These are phyloP conservation scores for Hypomontagnella submonticulosa DNA, from an alignment of 495 filamentous ascomycete species.

Conservation along the genomic window DNA sequence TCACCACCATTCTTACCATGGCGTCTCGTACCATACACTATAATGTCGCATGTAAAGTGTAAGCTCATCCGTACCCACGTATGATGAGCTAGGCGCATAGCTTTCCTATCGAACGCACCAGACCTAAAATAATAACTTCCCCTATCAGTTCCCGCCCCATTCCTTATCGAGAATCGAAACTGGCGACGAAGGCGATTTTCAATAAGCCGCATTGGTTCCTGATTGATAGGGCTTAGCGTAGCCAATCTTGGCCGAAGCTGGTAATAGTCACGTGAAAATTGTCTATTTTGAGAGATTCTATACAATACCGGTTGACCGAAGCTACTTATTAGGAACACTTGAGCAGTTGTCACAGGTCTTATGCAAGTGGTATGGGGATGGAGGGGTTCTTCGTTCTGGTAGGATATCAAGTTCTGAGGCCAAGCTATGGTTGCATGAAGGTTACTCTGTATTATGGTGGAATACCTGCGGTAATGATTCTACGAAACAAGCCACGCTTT, in stretches of 20 bases:
- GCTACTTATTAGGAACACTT: too few relatives aligned
- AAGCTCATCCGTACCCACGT: constrained; percentile 9
- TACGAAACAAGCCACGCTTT: constrained; percentile 19
- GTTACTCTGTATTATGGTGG: neutral
- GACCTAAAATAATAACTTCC: neutral
- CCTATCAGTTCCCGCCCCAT: constrained; percentile 7
- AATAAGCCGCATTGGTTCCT: constrained; percentile 34
- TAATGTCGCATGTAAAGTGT: neutral
- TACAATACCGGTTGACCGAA: too few relatives aligned
- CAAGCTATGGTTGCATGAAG: constrained; percentile 13
- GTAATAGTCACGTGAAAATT: constrained; percentile 30
- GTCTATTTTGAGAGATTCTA: constrained; percentile 36
- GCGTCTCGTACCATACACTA: neutral
- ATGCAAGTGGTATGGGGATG: constrained; percentile 17
- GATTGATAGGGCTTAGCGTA: constrained; percentile 44
- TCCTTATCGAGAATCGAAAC: constrained; percentile 22
- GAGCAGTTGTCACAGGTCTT: neutral
- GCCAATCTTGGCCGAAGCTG: constrained; percentile 30
- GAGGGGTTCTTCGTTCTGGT: constrained; percentile 3
- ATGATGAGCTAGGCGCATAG: neutral
- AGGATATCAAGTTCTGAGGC: constrained; percentile 1
- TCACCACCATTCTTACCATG: neutral
- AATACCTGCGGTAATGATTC: constrained; percentile 4
- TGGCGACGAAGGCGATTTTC: constrained; percentile 15
- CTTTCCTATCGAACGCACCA: too few relatives aligned